A percentile compares a stretch with the other conserved stretches of the same genome.
phyloP scores from a whole-genome alignment of 1,284 basidiomycete genomes.

The Heterobasidion occidentale region DNA sequence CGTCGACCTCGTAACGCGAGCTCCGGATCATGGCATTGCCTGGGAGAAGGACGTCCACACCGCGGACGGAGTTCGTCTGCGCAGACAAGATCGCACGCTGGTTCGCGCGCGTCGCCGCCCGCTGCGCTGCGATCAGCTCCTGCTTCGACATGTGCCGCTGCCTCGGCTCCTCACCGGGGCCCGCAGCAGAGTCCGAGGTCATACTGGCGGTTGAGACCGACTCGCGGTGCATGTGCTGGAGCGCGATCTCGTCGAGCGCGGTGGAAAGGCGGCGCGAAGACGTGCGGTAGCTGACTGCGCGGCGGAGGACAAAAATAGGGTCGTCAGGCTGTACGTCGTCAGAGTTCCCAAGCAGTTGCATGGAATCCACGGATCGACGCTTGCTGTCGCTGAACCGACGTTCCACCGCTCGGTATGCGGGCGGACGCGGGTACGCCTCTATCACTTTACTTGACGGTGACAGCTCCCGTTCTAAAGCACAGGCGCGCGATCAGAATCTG shows the following conservation, averaged over 20 bases:
- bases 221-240: slow-evolving; percentile 63
- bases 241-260: slow-evolving; percentile 69
- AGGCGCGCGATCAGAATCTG: no score
- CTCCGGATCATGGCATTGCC: slow-evolving; percentile 84
- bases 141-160: slow-evolving; percentile 57
- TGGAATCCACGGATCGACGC: slow-evolving; percentile 84
- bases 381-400: slow-evolving; percentile 57
- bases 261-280: slow-evolving; percentile 60
- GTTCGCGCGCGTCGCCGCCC: slow-evolving; percentile 76
- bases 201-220: slow-evolving; percentile 42
- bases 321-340: slow-evolving; percentile 80
- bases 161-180: slow-evolving; percentile 29
- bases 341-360: slow-evolving; percentile 56
- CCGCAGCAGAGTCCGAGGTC: slow-evolving; percentile 31
- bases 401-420: slow-evolving; percentile 58
- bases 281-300: slow-evolving; percentile 63
- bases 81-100: slow-evolving; percentile 83
- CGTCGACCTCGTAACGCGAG: slow-evolving; percentile 59
- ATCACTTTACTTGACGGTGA: slow-evolving; percentile 73
- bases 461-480: slow-evolving; percentile 59
- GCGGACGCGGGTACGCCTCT: slow-evolving; percentile 78
- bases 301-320: slow-evolving; percentile 83
- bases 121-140: slow-evolving; percentile 90
- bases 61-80: slow-evolving; percentile 76
- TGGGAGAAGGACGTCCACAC: slow-evolving; percentile 80